These are phyloP conservation scores for Elsinoe arachidis DNA, from an alignment of 2,329 filamentous ascomycete species.

Conservation along the genomic window DNA sequence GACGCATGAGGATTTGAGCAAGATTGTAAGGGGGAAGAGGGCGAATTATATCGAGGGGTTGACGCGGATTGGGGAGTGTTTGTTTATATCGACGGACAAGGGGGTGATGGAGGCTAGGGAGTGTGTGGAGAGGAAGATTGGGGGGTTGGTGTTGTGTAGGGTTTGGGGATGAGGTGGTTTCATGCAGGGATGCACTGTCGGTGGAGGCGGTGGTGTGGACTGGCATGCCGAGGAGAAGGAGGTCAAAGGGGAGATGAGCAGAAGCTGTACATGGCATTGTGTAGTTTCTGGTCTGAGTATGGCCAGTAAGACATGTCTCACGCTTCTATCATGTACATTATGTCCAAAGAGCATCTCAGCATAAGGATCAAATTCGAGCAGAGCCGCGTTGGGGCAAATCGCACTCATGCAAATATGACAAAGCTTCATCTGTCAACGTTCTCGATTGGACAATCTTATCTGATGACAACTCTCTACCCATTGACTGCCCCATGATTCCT, in stretches of 20 bases:
- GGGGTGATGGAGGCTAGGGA: slow-evolving; percentile 77
- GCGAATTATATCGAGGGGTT: slow-evolving; percentile 62
- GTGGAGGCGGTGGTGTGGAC: too few relatives aligned
- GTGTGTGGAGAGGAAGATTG: slow-evolving; percentile 68
- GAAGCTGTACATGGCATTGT: background rate
- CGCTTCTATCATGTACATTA: background rate
- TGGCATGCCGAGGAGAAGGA: background rate
- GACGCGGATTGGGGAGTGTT: slow-evolving; percentile 66
- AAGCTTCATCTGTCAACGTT: too few relatives aligned
- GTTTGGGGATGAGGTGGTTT: slow-evolving; percentile 38
- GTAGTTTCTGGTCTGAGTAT: background rate
- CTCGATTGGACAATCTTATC: too few relatives aligned
- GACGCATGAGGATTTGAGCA: slow-evolving; percentile 51
- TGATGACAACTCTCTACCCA: too few relatives aligned
- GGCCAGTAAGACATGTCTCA: background rate
- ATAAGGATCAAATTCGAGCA: too few relatives aligned
- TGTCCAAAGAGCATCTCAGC: background rate
- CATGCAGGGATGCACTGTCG: too few relatives aligned
- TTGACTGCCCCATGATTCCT: too few relatives aligned
- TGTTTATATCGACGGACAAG: slow-evolving; percentile 69
- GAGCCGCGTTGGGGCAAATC: too few relatives aligned
- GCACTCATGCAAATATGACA: too few relatives aligned
- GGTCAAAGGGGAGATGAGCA: background rate
- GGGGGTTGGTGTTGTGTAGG: slow-evolving; percentile 71
- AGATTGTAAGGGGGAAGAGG: slow-evolving; percentile 60